Evolutionary conservation across 2,329 filamentous ascomycete species (phyloP), one percentile per base, ranked within the genome.

Genomic region (Epichloe festucae): DNA sequence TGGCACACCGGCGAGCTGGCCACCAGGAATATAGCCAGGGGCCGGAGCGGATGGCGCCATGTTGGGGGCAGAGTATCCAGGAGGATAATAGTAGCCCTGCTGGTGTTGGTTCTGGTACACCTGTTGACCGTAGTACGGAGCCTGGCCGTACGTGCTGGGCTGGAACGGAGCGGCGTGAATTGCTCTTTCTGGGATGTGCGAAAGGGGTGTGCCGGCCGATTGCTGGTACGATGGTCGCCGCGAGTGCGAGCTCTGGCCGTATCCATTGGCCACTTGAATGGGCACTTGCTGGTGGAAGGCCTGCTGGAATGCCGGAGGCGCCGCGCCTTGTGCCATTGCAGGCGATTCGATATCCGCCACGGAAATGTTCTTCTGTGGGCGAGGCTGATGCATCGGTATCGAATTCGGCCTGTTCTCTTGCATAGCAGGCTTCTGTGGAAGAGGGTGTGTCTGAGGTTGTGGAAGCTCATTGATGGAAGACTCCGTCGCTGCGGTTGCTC

Each of bases 281-380:
- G 90, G 91, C n/a, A 95, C 82, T 67, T 96, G 90, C 60, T 95
- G 90, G 59, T 95, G 89, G 74, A 97, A 96, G 0, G 90, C 87
- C 63, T 90, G 87, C 60, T 91, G 85, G 60, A 95, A 95, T 0
- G 89, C 87, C 60, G 88, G 87, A 41, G 68, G 81, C n/a, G 40
- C 48, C 21, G 23, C 43, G 71, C 58, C 74, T 60, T 73, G 73
- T 49, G 68, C 64, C 59, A 70, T 75, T 5, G 79, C 82, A 4
- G 90, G 89, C 7, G 87, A 87, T 67, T 97, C 93, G 59, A 97
- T 95, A 60, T 89, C 89, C 52, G 89, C 87, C 53, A 97, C 82
- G 10, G 90, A 96, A 35, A 97, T 88, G 5, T 89, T 78, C 73
- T 97, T 97, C 67, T 97, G 90, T 8, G 93, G 91, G 49, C 88